Percentiles rank a stretch among this genome's conserved stretches.
phyloP scores from a whole-genome alignment of 2,329 filamentous ascomycete species.

The Alternaria ethzedia region DNA sequence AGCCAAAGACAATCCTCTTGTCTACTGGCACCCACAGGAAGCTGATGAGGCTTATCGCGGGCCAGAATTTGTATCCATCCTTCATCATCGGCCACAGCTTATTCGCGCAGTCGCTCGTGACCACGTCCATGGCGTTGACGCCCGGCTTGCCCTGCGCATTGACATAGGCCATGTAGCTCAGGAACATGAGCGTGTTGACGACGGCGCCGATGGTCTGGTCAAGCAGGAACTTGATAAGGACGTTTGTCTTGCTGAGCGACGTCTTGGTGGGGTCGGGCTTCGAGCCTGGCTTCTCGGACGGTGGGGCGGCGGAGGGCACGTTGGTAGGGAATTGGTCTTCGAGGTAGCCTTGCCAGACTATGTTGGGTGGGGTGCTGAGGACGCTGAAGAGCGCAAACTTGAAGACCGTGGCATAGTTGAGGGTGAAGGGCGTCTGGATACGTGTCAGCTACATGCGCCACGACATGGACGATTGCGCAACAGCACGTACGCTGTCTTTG shows the following conservation, averaged over 20 bases:
- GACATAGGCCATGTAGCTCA: constrained; percentile 63
- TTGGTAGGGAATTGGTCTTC: constrained; percentile 74
- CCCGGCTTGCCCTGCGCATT: constrained; percentile 37
- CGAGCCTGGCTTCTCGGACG: constrained; percentile 37
- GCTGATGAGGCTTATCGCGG: constrained; percentile 71
- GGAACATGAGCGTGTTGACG: constrained; percentile 70
- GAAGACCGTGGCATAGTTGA: constrained; percentile 72
- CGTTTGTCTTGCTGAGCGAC: constrained; percentile 65
- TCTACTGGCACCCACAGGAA: constrained; percentile 76
- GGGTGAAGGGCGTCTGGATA: constrained; percentile 61
- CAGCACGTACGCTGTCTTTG: constrained; percentile 60
- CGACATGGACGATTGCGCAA: not conserved
- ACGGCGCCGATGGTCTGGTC: constrained; percentile 72
- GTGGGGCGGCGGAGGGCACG: constrained; percentile 39
- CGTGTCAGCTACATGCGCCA: constrained; percentile 10
- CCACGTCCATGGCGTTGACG: constrained; percentile 43
- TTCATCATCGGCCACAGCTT: constrained; percentile 63
- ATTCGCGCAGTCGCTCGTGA: constrained; percentile 36
- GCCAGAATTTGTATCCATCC: constrained; percentile 78
- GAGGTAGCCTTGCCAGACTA: constrained; percentile 82
- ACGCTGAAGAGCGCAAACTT: constrained; percentile 79
- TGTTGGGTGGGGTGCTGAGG: constrained; percentile 80
- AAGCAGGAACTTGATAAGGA: constrained; percentile 69
- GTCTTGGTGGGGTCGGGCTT: constrained; percentile 36
- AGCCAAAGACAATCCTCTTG: constrained; percentile 72